Conservation (phyloP, 371 early-diverging fungal genomes). For the Syncephalastrum monosporum region DNA sequence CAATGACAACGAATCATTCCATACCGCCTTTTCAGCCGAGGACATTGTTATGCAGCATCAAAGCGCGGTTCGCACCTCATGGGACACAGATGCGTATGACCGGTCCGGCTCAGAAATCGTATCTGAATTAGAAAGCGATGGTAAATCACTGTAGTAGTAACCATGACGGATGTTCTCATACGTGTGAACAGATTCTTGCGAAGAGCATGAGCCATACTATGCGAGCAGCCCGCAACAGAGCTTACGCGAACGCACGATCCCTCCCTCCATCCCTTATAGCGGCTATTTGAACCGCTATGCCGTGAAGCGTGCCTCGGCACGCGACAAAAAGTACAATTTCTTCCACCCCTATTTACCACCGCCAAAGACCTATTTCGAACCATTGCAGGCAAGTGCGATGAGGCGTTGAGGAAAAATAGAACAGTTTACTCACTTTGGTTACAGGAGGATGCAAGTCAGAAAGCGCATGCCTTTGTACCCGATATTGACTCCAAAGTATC, state of each 20-base stretch:
- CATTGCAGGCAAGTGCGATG: constrained; percentile 29
- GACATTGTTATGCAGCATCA: neutral
- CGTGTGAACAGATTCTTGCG: too few species aligned
- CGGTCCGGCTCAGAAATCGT: constrained; percentile 14
- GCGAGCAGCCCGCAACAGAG: too few species aligned
- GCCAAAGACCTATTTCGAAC: constrained; percentile 35
- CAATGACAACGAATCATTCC: constrained; percentile 39
- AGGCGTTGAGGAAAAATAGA: neutral
- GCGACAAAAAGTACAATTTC: constrained; percentile 20
- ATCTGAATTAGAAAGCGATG: constrained; percentile 20
- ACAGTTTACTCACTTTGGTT: neutral
- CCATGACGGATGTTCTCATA: too few species aligned
- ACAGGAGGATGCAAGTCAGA: neutral
- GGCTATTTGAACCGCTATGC: constrained; percentile 61
- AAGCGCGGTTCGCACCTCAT: constrained; percentile 4
- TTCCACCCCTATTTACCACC: constrained; percentile 59
- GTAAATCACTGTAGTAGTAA: neutral
- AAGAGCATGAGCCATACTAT: too few species aligned
- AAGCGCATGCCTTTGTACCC: too few species aligned
- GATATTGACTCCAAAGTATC: too few species aligned
- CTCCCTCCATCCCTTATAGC: constrained; percentile 72
- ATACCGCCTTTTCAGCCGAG: constrained; percentile 32
- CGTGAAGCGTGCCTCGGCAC: constrained; percentile 34
- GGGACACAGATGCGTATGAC: constrained; percentile 12
- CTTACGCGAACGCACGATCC: constrained; percentile 24